Conservation (phyloP, 2,329 filamentous ascomycete species). For the Cercospora zeina region DNA sequence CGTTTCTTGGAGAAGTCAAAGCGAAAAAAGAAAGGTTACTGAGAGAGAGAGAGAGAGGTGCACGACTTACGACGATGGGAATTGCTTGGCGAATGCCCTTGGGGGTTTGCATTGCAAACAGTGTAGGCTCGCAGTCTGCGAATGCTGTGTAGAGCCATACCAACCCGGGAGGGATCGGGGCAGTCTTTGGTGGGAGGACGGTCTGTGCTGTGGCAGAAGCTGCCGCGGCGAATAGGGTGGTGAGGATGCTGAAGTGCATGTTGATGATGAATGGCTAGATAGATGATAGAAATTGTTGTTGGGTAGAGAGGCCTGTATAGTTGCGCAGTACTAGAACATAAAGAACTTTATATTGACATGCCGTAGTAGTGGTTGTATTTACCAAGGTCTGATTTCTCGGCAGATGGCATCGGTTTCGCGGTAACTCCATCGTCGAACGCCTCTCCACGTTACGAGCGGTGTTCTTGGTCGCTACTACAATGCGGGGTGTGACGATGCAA, state of each 20-base stretch:
- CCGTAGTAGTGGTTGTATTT: not conserved
- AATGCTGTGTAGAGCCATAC: conserved; percentile 38
- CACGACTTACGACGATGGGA: conserved; percentile 32
- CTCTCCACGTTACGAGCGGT: no score
- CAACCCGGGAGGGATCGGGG: conserved; percentile 29
- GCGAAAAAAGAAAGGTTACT: no score
- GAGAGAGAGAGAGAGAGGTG: no score
- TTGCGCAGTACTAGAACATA: not conserved
- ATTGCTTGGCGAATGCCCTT: conserved; percentile 36
- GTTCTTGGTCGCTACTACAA: not conserved
- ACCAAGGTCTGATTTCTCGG: conserved; percentile 13
- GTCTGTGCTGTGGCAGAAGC: conserved; percentile 15
- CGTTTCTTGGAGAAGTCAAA: no score
- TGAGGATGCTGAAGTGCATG: no score
- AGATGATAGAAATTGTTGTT: not conserved
- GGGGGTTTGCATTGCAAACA: conserved; percentile 34
- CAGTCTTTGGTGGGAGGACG: conserved; percentile 10
- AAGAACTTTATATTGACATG: not conserved
- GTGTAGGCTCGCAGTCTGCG: conserved; percentile 30
- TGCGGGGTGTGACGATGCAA: conserved; percentile 1
- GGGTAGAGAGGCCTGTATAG: not conserved
- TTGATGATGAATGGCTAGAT: conserved; percentile 8
- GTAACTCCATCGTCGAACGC: no score
- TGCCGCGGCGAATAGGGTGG: conserved; percentile 14
- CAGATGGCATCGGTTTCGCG: conserved; percentile 7